phyloP scores from a whole-genome alignment of 495 filamentous ascomycete species.

The Aspergillus egyptiacus region DNA sequence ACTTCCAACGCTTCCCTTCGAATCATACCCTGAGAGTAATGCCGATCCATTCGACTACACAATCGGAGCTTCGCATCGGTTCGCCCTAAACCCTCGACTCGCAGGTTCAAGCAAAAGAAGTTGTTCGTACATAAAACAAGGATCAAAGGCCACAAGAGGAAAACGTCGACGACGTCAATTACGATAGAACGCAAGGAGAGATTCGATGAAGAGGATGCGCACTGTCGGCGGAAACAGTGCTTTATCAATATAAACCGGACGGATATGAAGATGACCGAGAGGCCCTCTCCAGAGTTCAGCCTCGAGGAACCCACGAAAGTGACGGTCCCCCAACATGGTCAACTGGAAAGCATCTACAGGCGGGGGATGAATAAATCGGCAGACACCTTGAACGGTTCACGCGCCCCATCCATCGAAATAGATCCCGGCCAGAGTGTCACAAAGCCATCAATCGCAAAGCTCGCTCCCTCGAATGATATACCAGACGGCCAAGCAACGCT shows the following conservation, averaged over 20 bases:
- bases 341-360: slow-evolving; percentile 19
- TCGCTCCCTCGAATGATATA: slow-evolving; percentile 20
- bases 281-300: slow-evolving; percentile 27
- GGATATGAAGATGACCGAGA: slow-evolving; percentile 33
- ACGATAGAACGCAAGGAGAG: neutral
- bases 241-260: slow-evolving; percentile 11
- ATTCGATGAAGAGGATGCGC: slow-evolving; percentile 17
- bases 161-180: neutral
- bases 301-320: slow-evolving; percentile 28
- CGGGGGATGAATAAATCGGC: slow-evolving; percentile 18
- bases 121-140: slow-evolving; percentile 7
- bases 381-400: slow-evolving; percentile 23
- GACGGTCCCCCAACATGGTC: slow-evolving; percentile 24
- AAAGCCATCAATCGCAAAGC: slow-evolving; percentile 28
- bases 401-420: slow-evolving; percentile 21
- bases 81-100: slow-evolving; percentile 24
- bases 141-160: neutral
- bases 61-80: slow-evolving; percentile 26
- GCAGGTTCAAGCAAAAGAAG: slow-evolving; percentile 15
- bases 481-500: slow-evolving; percentile 31
- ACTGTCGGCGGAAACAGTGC: slow-evolving; percentile 10
- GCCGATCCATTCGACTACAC: slow-evolving; percentile 30
- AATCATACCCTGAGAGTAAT: slow-evolving; percentile 30
- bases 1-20: slow-evolving; percentile 13
- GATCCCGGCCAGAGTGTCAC: slow-evolving; percentile 22